Evolutionary conservation across 495 filamentous ascomycete genomes (phyloP), one percentile per base, ranked within the genome.

Genomic region (Aspergillus carlsbadensis): DNA sequence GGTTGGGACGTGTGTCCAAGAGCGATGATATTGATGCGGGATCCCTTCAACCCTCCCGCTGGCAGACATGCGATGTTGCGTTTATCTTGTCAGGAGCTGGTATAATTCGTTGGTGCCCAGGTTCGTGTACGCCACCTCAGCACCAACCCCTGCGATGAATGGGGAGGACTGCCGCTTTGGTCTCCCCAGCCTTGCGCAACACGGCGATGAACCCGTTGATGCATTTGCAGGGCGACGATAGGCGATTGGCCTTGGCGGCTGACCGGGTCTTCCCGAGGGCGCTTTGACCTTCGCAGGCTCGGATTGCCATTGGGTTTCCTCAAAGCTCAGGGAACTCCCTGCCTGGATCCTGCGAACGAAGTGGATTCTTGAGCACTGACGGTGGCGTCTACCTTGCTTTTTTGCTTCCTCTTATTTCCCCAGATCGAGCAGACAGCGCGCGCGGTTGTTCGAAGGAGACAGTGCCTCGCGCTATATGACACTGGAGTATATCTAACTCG

Each of bases 301-400:
- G 36, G 49, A 37, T 57, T 57, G 26, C 26, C 43, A 50, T 43
- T 57, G 45, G 45, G 13, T 45, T 43, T 42, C 24, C 14, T 8
- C 15, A 35, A 45, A 36, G 36, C 14, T 8, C 15, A 43, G 54
- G 45, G 54, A 57, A 50, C 45, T 13, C 37, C 46, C 37, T 44
- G 46, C 29, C 44, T 6, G 22, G 11, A 43, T 57, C 20, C 54
- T 57, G 54, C 54, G 45, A 57, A 57, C 54, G 45, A 33, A 49
- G 43, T 56, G 45, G 54, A 37, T 37, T n/a, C 26, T 13, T 33
- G 44, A 56, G 35, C 54, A 49, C n/a, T 56, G 54, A 41, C 44
- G 24, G 52, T 55, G 52, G 52, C 52, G 43, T 22, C 37, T 41
- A 10, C 8, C 36, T 54, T 56, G 33, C 43, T 35, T 48, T 49